Conservation (phyloP, 768 basidiomycete species). For the Collybia sordida region DNA sequence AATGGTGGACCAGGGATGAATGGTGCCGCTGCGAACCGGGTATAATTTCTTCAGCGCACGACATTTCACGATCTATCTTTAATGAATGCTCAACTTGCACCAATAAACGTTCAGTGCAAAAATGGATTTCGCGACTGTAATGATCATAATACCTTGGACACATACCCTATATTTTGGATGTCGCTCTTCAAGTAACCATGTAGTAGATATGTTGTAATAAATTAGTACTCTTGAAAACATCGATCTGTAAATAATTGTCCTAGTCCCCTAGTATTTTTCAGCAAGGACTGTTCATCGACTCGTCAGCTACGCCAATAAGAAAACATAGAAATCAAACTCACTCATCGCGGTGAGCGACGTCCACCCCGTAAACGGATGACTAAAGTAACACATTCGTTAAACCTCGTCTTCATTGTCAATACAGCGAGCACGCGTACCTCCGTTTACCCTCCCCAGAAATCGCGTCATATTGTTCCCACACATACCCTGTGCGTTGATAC, state of each 20-base stretch:
- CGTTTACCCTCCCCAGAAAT: conserved; percentile 78
- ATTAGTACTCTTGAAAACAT: too few species aligned
- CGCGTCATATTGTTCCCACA: conserved; percentile 97
- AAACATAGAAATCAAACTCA: conserved; percentile 41
- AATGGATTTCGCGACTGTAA: too few species aligned
- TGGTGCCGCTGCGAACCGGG: too few species aligned
- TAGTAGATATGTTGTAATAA: conserved; percentile 1
- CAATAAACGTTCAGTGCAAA: too few species aligned
- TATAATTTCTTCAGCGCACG: too few species aligned
- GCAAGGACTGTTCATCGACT: conserved; percentile 21
- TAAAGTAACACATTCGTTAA: conserved; percentile 26
- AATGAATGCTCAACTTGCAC: too few species aligned
- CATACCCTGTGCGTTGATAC: conserved; percentile 89
- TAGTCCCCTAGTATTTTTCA: conserved; percentile 23
- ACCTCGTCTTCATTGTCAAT: conserved; percentile 4
- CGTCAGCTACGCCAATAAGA: not conserved
- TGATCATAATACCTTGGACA: too few species aligned
- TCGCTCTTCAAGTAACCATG: not conserved
- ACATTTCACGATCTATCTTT: too few species aligned
- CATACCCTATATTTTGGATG: too few species aligned
- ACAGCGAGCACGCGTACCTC: conserved; percentile 51
- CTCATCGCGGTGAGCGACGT: conserved; percentile 87
- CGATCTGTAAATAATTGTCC: conserved; percentile 7
- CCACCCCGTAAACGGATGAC: conserved; percentile 98
- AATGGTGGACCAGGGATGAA: too few species aligned